Evolutionary conservation across 2,329 filamentous ascomycete species (phyloP), one percentile per base, ranked within the genome.

Genomic region (Periconia sp.): DNA sequence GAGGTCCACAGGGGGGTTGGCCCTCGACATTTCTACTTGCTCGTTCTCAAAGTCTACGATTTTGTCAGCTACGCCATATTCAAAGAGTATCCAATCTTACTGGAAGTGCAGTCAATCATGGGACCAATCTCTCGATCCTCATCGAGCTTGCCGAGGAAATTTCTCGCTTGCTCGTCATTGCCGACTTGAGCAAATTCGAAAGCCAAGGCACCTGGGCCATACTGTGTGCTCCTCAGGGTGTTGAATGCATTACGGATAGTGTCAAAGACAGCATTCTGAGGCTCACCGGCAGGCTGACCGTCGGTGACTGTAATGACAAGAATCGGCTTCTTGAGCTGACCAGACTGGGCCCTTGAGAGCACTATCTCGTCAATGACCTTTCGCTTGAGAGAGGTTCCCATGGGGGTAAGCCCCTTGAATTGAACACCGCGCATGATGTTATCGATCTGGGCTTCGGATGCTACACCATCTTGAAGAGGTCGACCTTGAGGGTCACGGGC

Each of bases 181-280:
- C 84, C 84, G 35, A 87, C 84, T 56, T 87, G 84, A 1, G 84
- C 83, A 59, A 87, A 86, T 59, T 87, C 82, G 72, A 86, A 86
- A 0, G 81, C 78, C 46, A 86, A 67, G n/a, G 81, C 81, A 35
- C 79, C 79, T 19, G 73, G 73, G 22, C 82, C 82, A 56, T 80
- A 82, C 36, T 73, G 76, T 10, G 61, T 63, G 30, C 59, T 54
- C 36, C 75, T 70, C 28, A 83, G 69, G 46, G 83, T 76, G 15
- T 76, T 70, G 36, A 76, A 72, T 1, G 82, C 78, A 54, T 77
- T 75, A 35, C 74, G 74, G 51, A 87, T 82, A 24, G 79, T 78
- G 39, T 84, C 78, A 28, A 78, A 75, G 6, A 86, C 77, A 12
- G 79, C 73, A 36, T 77, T 77, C 43, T 77, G 74, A 4, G 78